These are phyloP conservation scores for Vicia faba DNA, from an alignment of 306 rosid species.

Conservation along the genomic window DNA sequence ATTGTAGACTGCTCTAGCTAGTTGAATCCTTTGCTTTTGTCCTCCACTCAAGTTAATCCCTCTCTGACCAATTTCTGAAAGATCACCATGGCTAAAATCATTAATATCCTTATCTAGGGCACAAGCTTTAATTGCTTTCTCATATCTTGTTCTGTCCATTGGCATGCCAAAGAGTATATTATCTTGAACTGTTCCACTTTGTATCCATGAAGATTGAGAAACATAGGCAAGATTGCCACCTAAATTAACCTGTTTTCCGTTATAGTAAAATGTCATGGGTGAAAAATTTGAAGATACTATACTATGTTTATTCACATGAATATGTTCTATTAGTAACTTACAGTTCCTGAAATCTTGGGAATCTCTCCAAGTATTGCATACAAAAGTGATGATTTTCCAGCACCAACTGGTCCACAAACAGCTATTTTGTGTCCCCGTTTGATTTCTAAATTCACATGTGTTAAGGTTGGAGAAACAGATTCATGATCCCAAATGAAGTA, in stretches of 20 bases:
- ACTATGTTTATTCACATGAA: conserved; percentile 10
- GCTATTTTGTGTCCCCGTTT: conserved; percentile 67
- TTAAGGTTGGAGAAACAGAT: conserved; percentile 50
- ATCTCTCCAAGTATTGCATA: conserved; percentile 76
- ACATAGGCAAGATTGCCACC: conserved; percentile 68
- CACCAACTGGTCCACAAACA: conserved; percentile 79
- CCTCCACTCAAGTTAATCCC: conserved; percentile 94
- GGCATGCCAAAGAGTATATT: conserved; percentile 76
- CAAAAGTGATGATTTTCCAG: conserved; percentile 83
- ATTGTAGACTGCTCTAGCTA: conserved; percentile 77
- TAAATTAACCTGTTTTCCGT: conserved; percentile 56
- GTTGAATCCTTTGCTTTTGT: conserved; percentile 86
- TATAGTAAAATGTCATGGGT: neutral
- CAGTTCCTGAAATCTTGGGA: conserved; percentile 67
- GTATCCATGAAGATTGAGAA: conserved; percentile 84
- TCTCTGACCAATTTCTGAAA: conserved; percentile 87
- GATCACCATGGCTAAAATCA: conserved; percentile 73
- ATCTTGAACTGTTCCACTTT: conserved; percentile 76
- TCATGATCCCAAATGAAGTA: conserved; percentile 69
- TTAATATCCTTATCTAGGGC: conserved; percentile 68
- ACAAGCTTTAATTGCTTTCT: conserved; percentile 63
- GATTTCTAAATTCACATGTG: conserved; percentile 51
- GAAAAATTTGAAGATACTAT: neutral
- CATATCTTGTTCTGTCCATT: conserved; percentile 61
- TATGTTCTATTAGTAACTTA: conserved; percentile 41